A percentile compares a stretch with the other conserved stretches of the same genome.
These are phyloP conservation scores for Pleurotus tuber-regium DNA, from an alignment of 768 basidiomycete species.

Conservation along the genomic window DNA sequence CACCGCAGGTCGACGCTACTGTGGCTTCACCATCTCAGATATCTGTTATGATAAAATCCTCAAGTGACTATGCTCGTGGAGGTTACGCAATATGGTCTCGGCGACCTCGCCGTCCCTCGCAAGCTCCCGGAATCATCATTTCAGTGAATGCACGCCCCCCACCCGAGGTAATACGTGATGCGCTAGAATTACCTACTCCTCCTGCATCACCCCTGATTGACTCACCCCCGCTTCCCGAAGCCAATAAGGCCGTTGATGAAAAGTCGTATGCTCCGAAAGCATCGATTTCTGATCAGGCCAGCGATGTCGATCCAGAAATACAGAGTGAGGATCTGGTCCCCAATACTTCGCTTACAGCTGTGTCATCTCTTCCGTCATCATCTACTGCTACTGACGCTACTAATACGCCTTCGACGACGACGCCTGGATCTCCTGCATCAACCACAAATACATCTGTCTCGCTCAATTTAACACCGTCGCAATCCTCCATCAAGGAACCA, in stretches of 20 bases:
- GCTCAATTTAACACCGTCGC: conserved; percentile 25
- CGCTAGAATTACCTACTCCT: conserved; percentile 53
- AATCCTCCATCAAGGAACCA: conserved; percentile 17
- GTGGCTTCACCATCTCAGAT: no score
- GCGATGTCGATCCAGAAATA: no score
- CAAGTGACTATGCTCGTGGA: conserved; percentile 13
- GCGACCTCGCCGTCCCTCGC: conserved; percentile 61
- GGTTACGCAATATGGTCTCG: conserved; percentile 71
- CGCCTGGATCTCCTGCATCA: conserved; percentile 57
- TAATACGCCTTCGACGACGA: conserved; percentile 30
- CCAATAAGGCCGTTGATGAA: conserved; percentile 4
- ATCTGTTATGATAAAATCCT: no score
- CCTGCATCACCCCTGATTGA: conserved; percentile 37
- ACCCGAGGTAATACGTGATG: conserved; percentile 50
- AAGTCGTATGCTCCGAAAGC: background rate
- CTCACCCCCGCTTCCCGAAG: conserved; percentile 8
- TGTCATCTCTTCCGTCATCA: conserved; percentile 10
- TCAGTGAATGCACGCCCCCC: conserved; percentile 65
- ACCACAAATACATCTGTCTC: conserved; percentile 58
- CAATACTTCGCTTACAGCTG: no score
- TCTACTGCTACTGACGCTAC: conserved; percentile 20
- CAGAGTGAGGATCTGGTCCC: no score
- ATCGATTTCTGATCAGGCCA: no score
- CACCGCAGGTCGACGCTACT: no score
- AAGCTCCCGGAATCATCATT: conserved; percentile 71